Evolutionary conservation across 164 flowering plant genomes (phyloP).

Genomic region (Magnolia kwangsiensis): DNA sequence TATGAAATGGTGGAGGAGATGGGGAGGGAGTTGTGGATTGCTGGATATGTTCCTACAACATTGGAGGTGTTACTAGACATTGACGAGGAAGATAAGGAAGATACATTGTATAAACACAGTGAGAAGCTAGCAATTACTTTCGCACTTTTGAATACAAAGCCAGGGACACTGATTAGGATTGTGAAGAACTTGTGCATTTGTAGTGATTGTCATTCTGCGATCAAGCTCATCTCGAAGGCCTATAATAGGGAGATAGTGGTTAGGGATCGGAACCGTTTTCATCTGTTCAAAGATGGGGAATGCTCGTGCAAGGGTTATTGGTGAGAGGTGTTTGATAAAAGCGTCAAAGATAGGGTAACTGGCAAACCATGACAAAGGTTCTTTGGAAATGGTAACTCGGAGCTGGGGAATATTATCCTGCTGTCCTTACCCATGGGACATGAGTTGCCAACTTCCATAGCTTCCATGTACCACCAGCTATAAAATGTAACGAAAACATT

Average conservation of each 20-base stretch:
- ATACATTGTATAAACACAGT: conserved; percentile 15
- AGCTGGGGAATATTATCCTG: too few species aligned
- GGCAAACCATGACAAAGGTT: not conserved
- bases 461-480: too few species aligned
- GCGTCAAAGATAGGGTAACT: not conserved
- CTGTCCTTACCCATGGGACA: too few species aligned
- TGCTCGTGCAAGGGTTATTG: conserved; percentile 18
- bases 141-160: conserved; percentile 14
- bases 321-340: not conserved
- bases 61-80: conserved; percentile 19
- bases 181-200: conserved; percentile 22
- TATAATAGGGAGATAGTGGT: conserved; percentile 17
- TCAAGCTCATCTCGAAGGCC: conserved; percentile 12
- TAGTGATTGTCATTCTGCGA: conserved; percentile 19
- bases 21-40: conserved; percentile 11
- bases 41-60: conserved; percentile 13
- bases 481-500: too few species aligned
- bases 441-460: too few species aligned
- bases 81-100: conserved; percentile 21
- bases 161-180: conserved; percentile 14
- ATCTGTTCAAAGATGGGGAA: conserved; percentile 10
- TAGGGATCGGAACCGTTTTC: conserved; percentile 17
- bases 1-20: conserved; percentile 19
- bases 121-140: conserved; percentile 21
- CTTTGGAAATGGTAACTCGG: too few species aligned